Evolutionary conservation across 345 rosid species (phyloP).

Genomic region (Murraya koenigii): DNA sequence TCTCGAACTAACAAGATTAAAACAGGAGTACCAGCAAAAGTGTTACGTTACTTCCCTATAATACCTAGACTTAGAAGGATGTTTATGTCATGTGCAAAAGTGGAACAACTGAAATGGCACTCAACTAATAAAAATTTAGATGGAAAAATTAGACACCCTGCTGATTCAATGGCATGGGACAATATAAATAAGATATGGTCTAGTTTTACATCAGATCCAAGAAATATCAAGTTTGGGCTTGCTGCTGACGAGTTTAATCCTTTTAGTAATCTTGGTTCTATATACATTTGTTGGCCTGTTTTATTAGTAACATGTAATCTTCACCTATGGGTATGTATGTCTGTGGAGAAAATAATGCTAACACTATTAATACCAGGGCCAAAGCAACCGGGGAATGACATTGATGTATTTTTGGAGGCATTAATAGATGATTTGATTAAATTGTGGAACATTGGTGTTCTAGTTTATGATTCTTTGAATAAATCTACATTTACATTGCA

Average conservation of each 20-base stretch:
- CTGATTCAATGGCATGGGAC: background rate
- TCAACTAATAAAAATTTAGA: background rate
- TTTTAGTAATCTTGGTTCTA: background rate
- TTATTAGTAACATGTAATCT: background rate
- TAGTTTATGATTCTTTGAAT: background rate
- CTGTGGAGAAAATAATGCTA: background rate
- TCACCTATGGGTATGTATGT: background rate
- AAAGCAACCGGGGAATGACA: background rate
- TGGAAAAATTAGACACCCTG: background rate
- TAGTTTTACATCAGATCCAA: background rate
- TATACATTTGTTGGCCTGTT: background rate
- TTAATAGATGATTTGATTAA: background rate
- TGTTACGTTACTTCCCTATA: background rate
- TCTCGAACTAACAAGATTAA: background rate
- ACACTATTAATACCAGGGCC: background rate
- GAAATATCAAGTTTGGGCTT: background rate
- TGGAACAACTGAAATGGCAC: background rate
- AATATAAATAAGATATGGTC: background rate
- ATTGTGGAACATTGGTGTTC: background rate
- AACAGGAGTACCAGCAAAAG: background rate
- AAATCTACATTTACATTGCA: background rate
- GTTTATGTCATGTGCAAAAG: background rate
- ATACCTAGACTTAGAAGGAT: background rate
- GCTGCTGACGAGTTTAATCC: background rate
- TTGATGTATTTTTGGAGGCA: background rate